A percentile compares a stretch with the other conserved stretches of the same genome.
phyloP scores from a whole-genome alignment of 305 asterid genomes.

The Plantago coronopus region DNA sequence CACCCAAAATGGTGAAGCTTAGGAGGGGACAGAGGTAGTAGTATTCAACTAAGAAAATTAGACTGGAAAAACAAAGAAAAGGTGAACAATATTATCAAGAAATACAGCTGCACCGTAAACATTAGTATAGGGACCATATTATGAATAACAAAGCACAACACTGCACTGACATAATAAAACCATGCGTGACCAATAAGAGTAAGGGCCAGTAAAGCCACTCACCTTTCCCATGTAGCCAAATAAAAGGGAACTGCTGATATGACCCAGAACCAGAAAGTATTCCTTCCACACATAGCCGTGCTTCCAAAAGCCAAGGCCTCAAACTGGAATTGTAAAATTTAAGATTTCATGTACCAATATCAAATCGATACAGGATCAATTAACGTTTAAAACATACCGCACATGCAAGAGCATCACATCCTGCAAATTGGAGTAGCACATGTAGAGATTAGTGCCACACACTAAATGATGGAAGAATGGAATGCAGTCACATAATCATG shows the following conservation, averaged over 20 bases:
- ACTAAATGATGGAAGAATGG: constrained; percentile 14
- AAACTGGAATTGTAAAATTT: constrained; percentile 40
- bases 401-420: constrained; percentile 98
- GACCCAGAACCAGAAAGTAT: constrained; percentile 85
- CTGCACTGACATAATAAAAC: neutral
- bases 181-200: constrained; percentile 2
- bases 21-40: too few species aligned
- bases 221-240: constrained; percentile 90
- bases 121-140: constrained; percentile 7
- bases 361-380: constrained; percentile 20
- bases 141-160: neutral
- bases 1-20: too few species aligned
- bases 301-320: constrained; percentile 72
- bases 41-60: too few species aligned
- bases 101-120: neutral
- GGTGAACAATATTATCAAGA: neutral
- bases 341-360: constrained; percentile 19
- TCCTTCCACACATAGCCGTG: constrained; percentile 74
- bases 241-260: constrained; percentile 86
- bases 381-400: constrained; percentile 56
- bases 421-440: constrained; percentile 40
- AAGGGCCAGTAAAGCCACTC: constrained; percentile 20
- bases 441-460: constrained; percentile 24
- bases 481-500: constrained; percentile 13
- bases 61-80: constrained; percentile 9